phyloP scores from a whole-genome alignment of 257 asterid species.

The Solanum appendiculatum region DNA sequence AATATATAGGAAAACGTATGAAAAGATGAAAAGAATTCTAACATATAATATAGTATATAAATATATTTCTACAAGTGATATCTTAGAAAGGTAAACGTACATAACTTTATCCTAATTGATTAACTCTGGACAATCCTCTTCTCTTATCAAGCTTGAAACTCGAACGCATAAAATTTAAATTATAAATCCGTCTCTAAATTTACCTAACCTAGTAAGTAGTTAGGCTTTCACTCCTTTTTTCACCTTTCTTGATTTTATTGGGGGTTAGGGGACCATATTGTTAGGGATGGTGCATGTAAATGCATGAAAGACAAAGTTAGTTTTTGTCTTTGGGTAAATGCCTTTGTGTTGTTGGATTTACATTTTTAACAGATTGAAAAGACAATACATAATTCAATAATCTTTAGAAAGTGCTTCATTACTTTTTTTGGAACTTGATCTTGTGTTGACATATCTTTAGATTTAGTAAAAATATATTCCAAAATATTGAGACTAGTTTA shows the following conservation, averaged over 20 bases:
- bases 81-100: background rate
- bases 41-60: too few relatives aligned
- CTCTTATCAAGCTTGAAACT: background rate
- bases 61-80: too few relatives aligned
- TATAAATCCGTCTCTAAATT: background rate
- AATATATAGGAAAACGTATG: too few relatives aligned
- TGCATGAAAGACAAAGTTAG: conserved; percentile 67
- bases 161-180: background rate
- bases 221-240: background rate
- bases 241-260: background rate
- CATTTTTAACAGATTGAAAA: conserved; percentile 10
- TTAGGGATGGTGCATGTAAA: conserved; percentile 26
- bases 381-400: background rate
- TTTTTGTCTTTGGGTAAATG: conserved; percentile 37
- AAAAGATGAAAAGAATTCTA: too few relatives aligned
- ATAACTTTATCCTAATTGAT: background rate
- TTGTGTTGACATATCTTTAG: background rate
- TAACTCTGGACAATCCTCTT: background rate
- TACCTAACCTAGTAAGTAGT: background rate
- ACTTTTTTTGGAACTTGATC: background rate
- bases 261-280: background rate
- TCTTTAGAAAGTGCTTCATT: background rate
- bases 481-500: background rate
- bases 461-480: background rate
- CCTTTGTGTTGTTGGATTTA: conserved; percentile 20